Percentiles rank a stretch among this genome's conserved stretches.
phyloP scores from a whole-genome alignment of 2,329 filamentous ascomycete genomes.

The Arachnomyces sp. region DNA sequence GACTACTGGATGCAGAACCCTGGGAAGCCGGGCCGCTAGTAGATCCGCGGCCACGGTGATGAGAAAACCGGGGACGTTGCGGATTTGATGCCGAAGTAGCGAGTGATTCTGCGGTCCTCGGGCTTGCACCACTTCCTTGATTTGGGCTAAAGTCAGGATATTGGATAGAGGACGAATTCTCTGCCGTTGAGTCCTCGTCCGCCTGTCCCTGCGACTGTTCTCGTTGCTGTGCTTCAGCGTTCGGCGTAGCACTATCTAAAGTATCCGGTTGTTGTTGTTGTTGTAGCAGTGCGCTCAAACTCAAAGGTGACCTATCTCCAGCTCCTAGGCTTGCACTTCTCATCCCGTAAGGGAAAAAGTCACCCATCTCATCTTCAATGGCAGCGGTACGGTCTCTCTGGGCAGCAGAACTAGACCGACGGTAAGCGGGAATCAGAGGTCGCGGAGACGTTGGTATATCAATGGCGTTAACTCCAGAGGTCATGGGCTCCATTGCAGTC shows the following conservation, averaged over 20 bases:
- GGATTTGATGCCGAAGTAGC: conserved; percentile 26
- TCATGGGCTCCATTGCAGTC: conserved; percentile 18
- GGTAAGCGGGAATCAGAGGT: conserved; percentile 33
- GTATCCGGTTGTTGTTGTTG: conserved; percentile 20
- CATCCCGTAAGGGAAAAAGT: conserved; percentile 39
- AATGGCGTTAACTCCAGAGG: conserved; percentile 37
- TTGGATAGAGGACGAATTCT: conserved; percentile 10
- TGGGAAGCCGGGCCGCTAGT: conserved; percentile 31
- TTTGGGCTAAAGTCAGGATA: conserved; percentile 16
- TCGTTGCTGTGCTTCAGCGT: conserved; percentile 16
- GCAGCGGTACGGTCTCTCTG: conserved; percentile 26
- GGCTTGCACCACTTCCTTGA: no score
- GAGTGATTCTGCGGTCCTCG: conserved; percentile 6
- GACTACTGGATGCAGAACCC: conserved; percentile 33
- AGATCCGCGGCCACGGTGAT: conserved; percentile 30
- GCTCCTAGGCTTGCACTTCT: conserved; percentile 41
- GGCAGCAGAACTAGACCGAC: conserved; percentile 39
- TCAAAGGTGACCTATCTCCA: conserved; percentile 29
- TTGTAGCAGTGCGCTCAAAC: conserved; percentile 25
- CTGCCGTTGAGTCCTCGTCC: conserved; percentile 16
- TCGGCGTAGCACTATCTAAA: conserved; percentile 17
- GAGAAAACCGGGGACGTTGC: conserved; percentile 32
- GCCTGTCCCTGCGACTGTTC: conserved; percentile 12
- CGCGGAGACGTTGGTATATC: conserved; percentile 43
- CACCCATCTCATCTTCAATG: conserved; percentile 34